phyloP scores from a whole-genome alignment of 106 monocot genomes.

The Alisma plantagoaquatica region DNA sequence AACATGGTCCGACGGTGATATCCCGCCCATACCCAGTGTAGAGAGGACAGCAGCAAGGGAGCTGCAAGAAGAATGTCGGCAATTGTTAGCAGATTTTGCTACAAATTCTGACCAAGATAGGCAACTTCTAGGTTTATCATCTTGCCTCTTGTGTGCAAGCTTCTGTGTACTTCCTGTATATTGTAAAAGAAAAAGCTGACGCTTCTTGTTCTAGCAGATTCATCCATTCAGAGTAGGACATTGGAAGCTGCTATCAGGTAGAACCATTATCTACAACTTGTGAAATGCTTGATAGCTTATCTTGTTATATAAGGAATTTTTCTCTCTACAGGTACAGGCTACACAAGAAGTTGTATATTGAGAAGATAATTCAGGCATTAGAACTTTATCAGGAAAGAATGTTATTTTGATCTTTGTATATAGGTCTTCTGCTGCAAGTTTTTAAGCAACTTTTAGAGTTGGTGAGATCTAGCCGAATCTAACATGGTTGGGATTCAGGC shows the following conservation, averaged over 20 bases:
- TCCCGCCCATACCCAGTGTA: conserved; percentile 70
- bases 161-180: conserved; percentile 1
- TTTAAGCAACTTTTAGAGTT: too few relatives aligned
- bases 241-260: conserved; percentile 82
- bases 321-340: conserved; percentile 51
- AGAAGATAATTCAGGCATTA: conserved; percentile 68
- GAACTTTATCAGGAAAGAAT: conserved; percentile 88
- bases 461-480: too few relatives aligned
- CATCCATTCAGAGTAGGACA: conserved; percentile 49
- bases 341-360: conserved; percentile 67
- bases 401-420: conserved; percentile 33
- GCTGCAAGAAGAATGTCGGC: conserved; percentile 79
- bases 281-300: background rate
- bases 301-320: background rate
- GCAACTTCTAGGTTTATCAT: conserved; percentile 43
- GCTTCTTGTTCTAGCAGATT: conserved; percentile 36
- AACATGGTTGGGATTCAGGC: too few relatives aligned
- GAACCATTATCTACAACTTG: background rate
- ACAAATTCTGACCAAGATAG: conserved; percentile 69
- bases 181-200: background rate
- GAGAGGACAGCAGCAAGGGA: conserved; percentile 78
- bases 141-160: background rate
- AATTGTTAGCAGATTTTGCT: conserved; percentile 54
- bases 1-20: conserved; percentile 74
- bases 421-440: too few relatives aligned